Conservation (phyloP, 306 rosid genomes). For the Lagenaria siceraria region DNA sequence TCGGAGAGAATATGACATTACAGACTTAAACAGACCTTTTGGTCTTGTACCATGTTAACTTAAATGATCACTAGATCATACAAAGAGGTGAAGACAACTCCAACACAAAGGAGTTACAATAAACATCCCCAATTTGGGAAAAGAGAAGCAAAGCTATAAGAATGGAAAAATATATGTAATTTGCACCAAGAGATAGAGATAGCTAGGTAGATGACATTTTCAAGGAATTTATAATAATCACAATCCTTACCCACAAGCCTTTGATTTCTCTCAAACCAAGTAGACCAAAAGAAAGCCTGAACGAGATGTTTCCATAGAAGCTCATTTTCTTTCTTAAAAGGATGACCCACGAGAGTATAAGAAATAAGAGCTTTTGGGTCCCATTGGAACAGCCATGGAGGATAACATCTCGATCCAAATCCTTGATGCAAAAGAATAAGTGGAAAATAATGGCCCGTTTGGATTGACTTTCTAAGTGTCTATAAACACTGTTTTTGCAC, state of each 20-base stretch:
- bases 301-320: not conserved
- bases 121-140: not conserved
- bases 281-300: not conserved
- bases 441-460: too few relatives aligned
- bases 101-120: not conserved
- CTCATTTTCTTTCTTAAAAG: not conserved
- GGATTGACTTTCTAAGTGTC: too few relatives aligned
- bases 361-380: not conserved
- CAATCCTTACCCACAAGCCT: not conserved
- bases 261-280: not conserved
- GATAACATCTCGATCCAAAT: not conserved
- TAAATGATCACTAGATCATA: not conserved
- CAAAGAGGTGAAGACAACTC: not conserved
- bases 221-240: not conserved
- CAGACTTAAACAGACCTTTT: not conserved
- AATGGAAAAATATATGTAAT: not conserved
- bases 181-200: not conserved
- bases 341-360: not conserved
- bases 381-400: not conserved
- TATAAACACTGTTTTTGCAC: too few relatives aligned
- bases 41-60: not conserved
- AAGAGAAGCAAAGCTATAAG: not conserved
- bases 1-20: not conserved
- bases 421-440: not conserved
- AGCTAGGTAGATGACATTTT: not conserved